Conservation (phyloP, 2,329 filamentous ascomycete species). For the Talaromyces sp. region DNA sequence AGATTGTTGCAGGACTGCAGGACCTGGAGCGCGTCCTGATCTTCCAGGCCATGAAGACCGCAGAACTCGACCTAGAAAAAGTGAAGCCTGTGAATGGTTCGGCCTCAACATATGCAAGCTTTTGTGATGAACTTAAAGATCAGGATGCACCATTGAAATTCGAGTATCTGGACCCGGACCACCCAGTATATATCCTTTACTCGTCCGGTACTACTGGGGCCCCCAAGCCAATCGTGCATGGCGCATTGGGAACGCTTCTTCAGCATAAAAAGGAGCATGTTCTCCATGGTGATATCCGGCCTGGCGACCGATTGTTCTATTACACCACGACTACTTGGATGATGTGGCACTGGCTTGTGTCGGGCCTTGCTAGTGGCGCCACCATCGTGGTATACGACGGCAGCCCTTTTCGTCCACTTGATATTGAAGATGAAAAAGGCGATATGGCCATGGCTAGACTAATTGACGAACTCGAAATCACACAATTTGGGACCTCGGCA, state of each 20-base stretch:
- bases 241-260: slow-evolving; percentile 79
- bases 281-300: slow-evolving; percentile 75
- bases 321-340: slow-evolving; percentile 97
- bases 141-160: slow-evolving; percentile 53
- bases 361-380: slow-evolving; percentile 74
- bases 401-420: slow-evolving; percentile 73
- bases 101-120: slow-evolving; percentile 39
- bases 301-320: slow-evolving; percentile 75
- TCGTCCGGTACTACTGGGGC: slow-evolving; percentile 82
- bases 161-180: slow-evolving; percentile 73
- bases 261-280: slow-evolving; percentile 97
- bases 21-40: slow-evolving; percentile 68
- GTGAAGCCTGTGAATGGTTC: slow-evolving; percentile 34
- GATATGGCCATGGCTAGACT: slow-evolving; percentile 78
- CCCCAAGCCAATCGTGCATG: slow-evolving; percentile 94
- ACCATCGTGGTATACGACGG: slow-evolving; percentile 88
- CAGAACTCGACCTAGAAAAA: slow-evolving; percentile 31
- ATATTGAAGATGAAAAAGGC: slow-evolving; percentile 54
- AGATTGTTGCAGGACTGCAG: slow-evolving; percentile 65
- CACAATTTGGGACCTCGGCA: slow-evolving; percentile 91
- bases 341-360: slow-evolving; percentile 99
- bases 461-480: slow-evolving; percentile 75
- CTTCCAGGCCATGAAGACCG: slow-evolving; percentile 59
- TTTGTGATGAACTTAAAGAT: slow-evolving; percentile 41
- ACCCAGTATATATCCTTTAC: slow-evolving; percentile 91